These are phyloP conservation scores for Craspedostauros australis DNA, from an alignment of 108 stramenopile species.

Conservation along the genomic window DNA sequence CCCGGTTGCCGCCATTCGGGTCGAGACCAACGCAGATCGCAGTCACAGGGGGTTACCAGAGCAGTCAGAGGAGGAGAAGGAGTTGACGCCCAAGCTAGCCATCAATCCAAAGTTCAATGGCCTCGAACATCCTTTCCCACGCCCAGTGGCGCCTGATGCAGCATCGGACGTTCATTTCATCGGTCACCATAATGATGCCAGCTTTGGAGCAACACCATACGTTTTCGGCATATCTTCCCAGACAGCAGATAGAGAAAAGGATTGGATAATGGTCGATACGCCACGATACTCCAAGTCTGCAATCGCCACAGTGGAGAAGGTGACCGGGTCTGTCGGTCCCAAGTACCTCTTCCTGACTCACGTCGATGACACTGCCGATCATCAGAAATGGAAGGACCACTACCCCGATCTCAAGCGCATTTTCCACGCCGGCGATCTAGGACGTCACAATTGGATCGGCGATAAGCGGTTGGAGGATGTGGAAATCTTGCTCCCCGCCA, in stretches of 20 bases:
- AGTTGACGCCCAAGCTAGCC: slow-evolving; percentile 24
- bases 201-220: slow-evolving; percentile 66
- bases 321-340: slow-evolving; percentile 37
- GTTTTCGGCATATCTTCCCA: slow-evolving; percentile 18
- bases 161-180: slow-evolving; percentile 31
- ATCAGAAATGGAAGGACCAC: slow-evolving; percentile 43
- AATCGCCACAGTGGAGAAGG: slow-evolving; percentile 27
- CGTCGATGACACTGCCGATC: slow-evolving; percentile 75
- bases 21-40: slow-evolving; percentile 32
- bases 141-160: slow-evolving; percentile 18
- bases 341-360: slow-evolving; percentile 57
- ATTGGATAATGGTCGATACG: slow-evolving; percentile 57
- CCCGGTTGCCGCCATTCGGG: slow-evolving; percentile 69
- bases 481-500: slow-evolving; percentile 39
- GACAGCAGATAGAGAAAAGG: slow-evolving; percentile 7
- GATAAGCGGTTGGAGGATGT: slow-evolving; percentile 52
- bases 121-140: slow-evolving; percentile 37
- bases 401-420: slow-evolving; percentile 56
- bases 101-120: slow-evolving; percentile 29
- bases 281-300: slow-evolving; percentile 37
- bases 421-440: slow-evolving; percentile 61
- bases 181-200: slow-evolving; percentile 58
- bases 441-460: slow-evolving; percentile 60
- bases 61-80: slow-evolving; percentile 9
- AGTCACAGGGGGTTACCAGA: slow-evolving; percentile 8